Evolutionary conservation across 2,329 filamentous ascomycete genomes (phyloP).

Genomic region (Fusarium concolor): DNA sequence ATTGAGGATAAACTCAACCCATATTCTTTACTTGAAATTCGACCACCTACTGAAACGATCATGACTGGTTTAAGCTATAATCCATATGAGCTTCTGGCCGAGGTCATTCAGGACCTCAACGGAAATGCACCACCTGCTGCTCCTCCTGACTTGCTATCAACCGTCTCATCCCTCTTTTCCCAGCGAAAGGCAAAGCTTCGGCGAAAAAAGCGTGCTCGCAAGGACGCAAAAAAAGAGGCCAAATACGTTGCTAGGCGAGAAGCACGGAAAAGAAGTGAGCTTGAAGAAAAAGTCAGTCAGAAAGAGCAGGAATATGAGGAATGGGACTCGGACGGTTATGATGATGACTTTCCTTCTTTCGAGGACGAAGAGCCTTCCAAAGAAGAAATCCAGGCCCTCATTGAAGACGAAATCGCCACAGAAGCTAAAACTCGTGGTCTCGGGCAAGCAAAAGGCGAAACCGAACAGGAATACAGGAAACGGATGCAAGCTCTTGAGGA

Average conservation of each 20-base stretch:
- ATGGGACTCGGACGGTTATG: not conserved
- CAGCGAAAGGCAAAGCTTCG: not conserved
- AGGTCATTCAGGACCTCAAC: slow-evolving; percentile 1
- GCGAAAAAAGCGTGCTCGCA: not conserved
- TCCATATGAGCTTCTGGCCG: slow-evolving; percentile 1
- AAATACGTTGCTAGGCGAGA: not conserved
- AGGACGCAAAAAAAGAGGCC: slow-evolving; percentile 4
- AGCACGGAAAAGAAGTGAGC: not conserved
- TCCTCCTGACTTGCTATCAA: slow-evolving; percentile 25
- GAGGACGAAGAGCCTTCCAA: slow-evolving; percentile 1
- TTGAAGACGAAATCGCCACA: slow-evolving; percentile 16
- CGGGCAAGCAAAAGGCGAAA: slow-evolving; percentile 7
- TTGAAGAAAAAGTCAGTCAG: not conserved
- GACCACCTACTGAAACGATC: not conserved
- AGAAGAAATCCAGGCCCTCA: slow-evolving; percentile 20
- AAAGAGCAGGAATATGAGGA: not conserved
- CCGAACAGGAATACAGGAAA: slow-evolving; percentile 1
- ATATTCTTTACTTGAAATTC: not conserved
- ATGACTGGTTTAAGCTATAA: not conserved
- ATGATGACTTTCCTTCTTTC: not conserved
- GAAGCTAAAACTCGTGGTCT: slow-evolving; percentile 13
- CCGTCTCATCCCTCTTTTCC: slow-evolving; percentile 19
- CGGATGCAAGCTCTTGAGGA: slow-evolving; percentile 32
- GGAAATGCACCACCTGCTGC: slow-evolving; percentile 8
- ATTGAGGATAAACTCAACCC: not conserved